These are phyloP conservation scores for Starmerella khaoyaiensis DNA, from an alignment of 805 yeast genomes.

Conservation along the genomic window DNA sequence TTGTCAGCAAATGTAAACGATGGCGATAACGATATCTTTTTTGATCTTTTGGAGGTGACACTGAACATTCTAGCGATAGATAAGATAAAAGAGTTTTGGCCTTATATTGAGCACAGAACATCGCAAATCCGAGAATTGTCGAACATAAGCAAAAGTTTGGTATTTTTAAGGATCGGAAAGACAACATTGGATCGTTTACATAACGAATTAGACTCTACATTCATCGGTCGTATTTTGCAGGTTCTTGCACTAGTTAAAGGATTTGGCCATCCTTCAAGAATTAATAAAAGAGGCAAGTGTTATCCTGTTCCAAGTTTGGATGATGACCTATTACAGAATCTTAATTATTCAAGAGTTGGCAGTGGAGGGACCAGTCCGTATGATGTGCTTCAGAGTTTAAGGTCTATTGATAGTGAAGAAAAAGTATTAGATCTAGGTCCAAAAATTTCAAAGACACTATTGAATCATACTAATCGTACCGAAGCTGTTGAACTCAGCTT, in stretches of 20 bases:
- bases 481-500: background rate
- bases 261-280: constrained; percentile 14
- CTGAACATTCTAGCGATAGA: constrained; percentile 2
- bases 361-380: too few species aligned
- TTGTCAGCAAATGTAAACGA: too few species aligned
- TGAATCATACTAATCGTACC: background rate
- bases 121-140: constrained; percentile 1
- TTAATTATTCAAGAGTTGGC: too few species aligned
- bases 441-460: too few species aligned
- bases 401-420: too few species aligned
- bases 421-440: too few species aligned
- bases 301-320: too few species aligned
- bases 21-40: background rate
- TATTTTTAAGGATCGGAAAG: constrained; percentile 9
- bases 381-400: too few species aligned
- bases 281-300: constrained; percentile 15
- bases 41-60: constrained; percentile 5
- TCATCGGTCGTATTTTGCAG: constrained; percentile 7
- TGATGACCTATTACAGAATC: too few species aligned
- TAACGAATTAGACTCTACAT: constrained; percentile 2
- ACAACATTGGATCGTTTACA: constrained; percentile 4
- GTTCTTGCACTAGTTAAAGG: constrained; percentile 13
- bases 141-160: constrained; percentile 9
- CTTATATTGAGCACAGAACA: constrained; percentile 6
- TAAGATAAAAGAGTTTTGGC: constrained; percentile 2